phyloP scores from a whole-genome alignment of 345 rosid species.

The Ricinus communis region DNA sequence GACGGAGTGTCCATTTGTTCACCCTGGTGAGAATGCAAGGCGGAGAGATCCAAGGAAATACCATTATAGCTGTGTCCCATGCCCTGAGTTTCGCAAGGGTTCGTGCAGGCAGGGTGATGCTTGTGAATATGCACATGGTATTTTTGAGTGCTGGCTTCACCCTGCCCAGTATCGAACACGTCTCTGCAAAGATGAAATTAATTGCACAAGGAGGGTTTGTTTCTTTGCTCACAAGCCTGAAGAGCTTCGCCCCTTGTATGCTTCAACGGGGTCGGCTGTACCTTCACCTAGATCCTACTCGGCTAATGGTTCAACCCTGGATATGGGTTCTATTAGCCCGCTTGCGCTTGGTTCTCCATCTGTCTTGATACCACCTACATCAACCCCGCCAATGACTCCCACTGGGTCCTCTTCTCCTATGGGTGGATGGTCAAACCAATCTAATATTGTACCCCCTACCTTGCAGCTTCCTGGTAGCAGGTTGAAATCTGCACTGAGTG shows the following conservation, averaged over 20 bases:
- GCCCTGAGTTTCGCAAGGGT: conserved; percentile 92
- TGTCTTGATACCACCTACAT: conserved; percentile 42
- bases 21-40: conserved; percentile 97
- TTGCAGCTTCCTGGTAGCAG: conserved; percentile 85
- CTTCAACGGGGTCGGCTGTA: conserved; percentile 82
- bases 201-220: conserved; percentile 77
- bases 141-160: conserved; percentile 96
- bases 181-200: conserved; percentile 80
- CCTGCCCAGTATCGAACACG: conserved; percentile 94
- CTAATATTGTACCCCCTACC: conserved; percentile 46
- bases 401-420: conserved; percentile 57
- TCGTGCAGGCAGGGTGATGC: conserved; percentile 77
- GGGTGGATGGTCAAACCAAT: conserved; percentile 57
- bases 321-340: conserved; percentile 60
- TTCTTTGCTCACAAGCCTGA: conserved; percentile 89
- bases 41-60: conserved; percentile 88
- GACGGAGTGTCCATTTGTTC: conserved; percentile 97
- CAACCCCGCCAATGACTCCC: conserved; percentile 72
- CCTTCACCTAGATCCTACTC: conserved; percentile 74
- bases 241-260: conserved; percentile 82
- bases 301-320: conserved; percentile 50
- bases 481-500: conserved; percentile 58
- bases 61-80: conserved; percentile 89
- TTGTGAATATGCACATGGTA: conserved; percentile 91
- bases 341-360: conserved; percentile 60